Percentiles rank a stretch among this genome's conserved stretches.
phyloP scores from a whole-genome alignment of 2,329 filamentous ascomycete species.

The Fusarium denticulatum region DNA sequence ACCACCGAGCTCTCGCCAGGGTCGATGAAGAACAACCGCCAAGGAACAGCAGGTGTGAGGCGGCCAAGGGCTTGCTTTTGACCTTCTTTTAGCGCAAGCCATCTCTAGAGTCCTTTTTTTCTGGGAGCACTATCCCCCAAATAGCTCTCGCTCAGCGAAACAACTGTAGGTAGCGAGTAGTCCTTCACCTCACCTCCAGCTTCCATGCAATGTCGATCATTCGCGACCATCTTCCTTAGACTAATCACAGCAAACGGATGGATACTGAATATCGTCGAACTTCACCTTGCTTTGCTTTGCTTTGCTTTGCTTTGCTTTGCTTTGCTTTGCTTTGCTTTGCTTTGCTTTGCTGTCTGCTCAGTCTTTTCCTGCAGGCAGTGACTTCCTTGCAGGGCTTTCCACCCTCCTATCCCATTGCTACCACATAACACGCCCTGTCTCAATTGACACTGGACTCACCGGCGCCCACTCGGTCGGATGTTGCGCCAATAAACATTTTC shows the following conservation, averaged over 20 bases:
- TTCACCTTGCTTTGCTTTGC: conserved; percentile 10
- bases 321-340: background rate
- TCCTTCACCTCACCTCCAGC: conserved; percentile 20
- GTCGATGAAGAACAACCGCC: conserved; percentile 13
- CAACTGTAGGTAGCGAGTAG: background rate
- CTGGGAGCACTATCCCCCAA: conserved; percentile 15
- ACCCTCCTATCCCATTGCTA: conserved; percentile 12
- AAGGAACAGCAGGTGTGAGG: conserved; percentile 14
- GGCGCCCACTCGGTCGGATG: background rate
- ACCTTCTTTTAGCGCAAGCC: conserved; percentile 21
- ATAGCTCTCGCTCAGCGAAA: conserved; percentile 1
- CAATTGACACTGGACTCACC: conserved; percentile 1
- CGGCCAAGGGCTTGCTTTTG: conserved; percentile 16
- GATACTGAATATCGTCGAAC: conserved; percentile 5
- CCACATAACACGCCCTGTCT: conserved; percentile 3
- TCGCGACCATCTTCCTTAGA: background rate
- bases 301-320: background rate
- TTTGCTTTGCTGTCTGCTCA: conserved; percentile 5
- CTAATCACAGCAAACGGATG: background rate
- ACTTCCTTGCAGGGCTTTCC: background rate
- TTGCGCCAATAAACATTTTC: background rate
- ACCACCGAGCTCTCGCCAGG: conserved; percentile 24
- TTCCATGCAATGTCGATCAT: conserved; percentile 31
- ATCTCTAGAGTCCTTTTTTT: background rate
- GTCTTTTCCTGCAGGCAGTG: conserved; percentile 10